These are phyloP conservation scores for Yarrowia osloensis DNA, from an alignment of 805 yeast genomes.

Conservation along the genomic window DNA sequence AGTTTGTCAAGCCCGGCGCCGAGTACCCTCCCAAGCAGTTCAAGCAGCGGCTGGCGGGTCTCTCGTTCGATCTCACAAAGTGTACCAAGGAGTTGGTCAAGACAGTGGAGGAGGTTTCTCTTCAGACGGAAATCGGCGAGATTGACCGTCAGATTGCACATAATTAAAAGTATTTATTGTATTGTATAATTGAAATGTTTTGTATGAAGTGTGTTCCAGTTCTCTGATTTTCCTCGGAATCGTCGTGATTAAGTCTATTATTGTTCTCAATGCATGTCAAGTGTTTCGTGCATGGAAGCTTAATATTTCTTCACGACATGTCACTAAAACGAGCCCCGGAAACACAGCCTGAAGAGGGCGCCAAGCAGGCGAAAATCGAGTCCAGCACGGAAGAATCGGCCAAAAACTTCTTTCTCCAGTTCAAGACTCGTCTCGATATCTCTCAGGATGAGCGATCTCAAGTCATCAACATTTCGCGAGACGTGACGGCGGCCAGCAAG, in stretches of 20 bases:
- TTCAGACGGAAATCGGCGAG: conserved; percentile 81
- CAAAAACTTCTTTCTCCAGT: conserved; percentile 14
- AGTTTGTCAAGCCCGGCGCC: conserved; percentile 40
- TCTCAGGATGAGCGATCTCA: conserved; percentile 44
- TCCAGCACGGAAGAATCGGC: conserved; percentile 1
- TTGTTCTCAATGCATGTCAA: no score
- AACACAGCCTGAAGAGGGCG: background rate
- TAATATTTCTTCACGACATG: conserved; percentile 2
- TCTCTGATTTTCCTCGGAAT: no score
- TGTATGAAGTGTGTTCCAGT: background rate
- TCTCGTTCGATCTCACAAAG: conserved; percentile 94
- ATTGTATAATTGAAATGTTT: background rate
- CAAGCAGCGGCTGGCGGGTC: conserved; percentile 92
- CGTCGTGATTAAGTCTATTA: no score
- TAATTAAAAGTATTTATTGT: conserved; percentile 25
- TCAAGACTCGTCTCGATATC: conserved; percentile 34
- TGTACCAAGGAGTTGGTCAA: conserved; percentile 94
- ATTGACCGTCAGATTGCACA: conserved; percentile 57
- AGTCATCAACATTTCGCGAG: conserved; percentile 45
- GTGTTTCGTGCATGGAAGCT: background rate
- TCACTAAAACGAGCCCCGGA: conserved; percentile 7
- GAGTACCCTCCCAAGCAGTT: conserved; percentile 80
- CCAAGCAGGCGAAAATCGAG: background rate
- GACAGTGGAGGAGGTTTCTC: conserved; percentile 91
- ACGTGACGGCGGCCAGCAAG: conserved; percentile 46